Conservation (phyloP, 148 eudicot genomes). For the Amaranthus cruentus region DNA sequence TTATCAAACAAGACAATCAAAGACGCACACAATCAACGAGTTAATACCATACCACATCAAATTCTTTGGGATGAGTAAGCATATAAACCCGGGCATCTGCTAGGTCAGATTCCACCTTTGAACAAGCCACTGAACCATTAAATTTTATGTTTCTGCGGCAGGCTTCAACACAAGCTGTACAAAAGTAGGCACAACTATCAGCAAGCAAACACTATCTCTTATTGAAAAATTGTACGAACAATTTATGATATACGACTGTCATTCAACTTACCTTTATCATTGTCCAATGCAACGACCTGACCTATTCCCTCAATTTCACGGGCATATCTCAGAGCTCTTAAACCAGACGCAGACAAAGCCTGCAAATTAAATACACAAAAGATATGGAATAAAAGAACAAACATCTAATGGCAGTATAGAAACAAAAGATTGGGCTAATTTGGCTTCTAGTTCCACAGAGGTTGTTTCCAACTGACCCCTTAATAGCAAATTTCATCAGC, state of each 20-base stretch:
- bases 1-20: not conserved
- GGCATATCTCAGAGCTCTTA: conserved; percentile 96
- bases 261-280: conserved; percentile 54
- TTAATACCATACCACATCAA: conserved; percentile 68
- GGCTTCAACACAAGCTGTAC: conserved; percentile 88
- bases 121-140: conserved; percentile 84
- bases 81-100: conserved; percentile 95
- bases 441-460: no score
- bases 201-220: not conserved
- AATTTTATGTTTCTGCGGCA: conserved; percentile 92
- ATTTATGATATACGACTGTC: not conserved
- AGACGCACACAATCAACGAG: not conserved
- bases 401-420: not conserved
- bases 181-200: not conserved
- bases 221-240: not conserved
- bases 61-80: conserved; percentile 98
- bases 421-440: not conserved
- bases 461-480: no score
- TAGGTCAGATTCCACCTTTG: conserved; percentile 90
- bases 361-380: conserved; percentile 25
- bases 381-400: not conserved
- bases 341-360: conserved; percentile 97
- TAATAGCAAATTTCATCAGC: no score
- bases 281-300: conserved; percentile 91
- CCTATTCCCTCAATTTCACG: conserved; percentile 93